phyloP scores from a whole-genome alignment of 2,329 filamentous ascomycete species.

The Aspergillus awamori region DNA sequence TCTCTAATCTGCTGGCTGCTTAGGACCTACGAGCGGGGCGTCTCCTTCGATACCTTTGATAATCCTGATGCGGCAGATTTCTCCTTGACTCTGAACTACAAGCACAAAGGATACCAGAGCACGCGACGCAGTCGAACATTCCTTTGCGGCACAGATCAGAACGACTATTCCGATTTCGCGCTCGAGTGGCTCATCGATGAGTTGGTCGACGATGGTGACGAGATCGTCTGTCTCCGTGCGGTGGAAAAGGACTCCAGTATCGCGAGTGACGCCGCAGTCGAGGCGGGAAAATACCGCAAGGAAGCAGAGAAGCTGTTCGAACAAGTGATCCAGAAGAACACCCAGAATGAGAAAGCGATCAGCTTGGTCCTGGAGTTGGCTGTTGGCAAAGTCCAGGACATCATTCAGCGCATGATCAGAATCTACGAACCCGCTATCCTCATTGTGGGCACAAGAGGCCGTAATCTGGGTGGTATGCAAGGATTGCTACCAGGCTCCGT shows the following conservation, averaged over 20 bases:
- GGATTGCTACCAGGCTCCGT: constrained; percentile 85
- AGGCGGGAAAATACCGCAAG: constrained; percentile 71
- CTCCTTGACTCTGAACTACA: constrained; percentile 80
- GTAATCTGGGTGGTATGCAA: constrained; percentile 82
- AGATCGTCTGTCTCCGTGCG: constrained; percentile 86
- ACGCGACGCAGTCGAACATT: constrained; percentile 83
- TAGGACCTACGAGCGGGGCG: constrained; percentile 67
- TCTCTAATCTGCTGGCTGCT: not conserved
- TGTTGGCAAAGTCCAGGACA: constrained; percentile 84
- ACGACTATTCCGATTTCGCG: constrained; percentile 89
- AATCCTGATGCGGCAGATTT: constrained; percentile 68
- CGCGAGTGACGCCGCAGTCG: constrained; percentile 61
- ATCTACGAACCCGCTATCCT: constrained; percentile 90
- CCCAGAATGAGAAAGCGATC: constrained; percentile 75
- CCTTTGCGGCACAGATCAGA: constrained; percentile 86
- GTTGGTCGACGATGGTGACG: constrained; percentile 89
- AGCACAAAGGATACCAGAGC: constrained; percentile 83
- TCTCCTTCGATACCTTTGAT: constrained; percentile 75
- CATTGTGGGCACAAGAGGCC: constrained; percentile 84
- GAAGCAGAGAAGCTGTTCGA: constrained; percentile 76
- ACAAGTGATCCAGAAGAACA: constrained; percentile 77
- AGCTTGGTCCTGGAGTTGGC: constrained; percentile 84
- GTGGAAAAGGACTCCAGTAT: constrained; percentile 80
- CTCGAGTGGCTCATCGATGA: constrained; percentile 91
- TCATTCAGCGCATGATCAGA: constrained; percentile 88